Conservation (phyloP, 345 rosid species). For the Salix exigua region DNA sequence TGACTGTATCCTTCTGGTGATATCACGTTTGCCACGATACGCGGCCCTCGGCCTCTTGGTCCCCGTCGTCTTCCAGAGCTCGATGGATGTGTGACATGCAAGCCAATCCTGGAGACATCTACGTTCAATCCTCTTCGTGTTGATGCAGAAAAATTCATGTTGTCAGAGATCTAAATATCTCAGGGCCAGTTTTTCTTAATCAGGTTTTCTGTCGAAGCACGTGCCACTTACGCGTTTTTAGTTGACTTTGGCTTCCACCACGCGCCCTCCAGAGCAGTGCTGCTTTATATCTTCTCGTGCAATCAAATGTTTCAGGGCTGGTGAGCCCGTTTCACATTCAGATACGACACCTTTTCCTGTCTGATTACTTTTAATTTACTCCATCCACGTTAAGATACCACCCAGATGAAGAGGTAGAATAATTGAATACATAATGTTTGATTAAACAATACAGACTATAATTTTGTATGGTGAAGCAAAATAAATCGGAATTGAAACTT, state of each 20-base stretch:
- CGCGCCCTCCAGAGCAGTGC: not conserved
- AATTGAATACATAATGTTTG: too few relatives aligned
- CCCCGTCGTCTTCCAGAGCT: not conserved
- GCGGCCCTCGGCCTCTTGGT: not conserved
- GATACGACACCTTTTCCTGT: not conserved
- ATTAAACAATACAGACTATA: too few relatives aligned
- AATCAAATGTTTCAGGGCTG: not conserved
- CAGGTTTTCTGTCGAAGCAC: slow-evolving; percentile 9
- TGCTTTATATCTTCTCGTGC: slow-evolving; percentile 3
- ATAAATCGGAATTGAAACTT: too few relatives aligned
- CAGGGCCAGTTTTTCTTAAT: not conserved
- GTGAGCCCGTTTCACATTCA: not conserved
- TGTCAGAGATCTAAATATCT: not conserved
- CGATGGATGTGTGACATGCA: not conserved
- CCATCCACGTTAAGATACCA: not conserved
- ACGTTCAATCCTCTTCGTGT: not conserved
- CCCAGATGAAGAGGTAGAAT: not conserved
- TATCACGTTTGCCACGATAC: not conserved
- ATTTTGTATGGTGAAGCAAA: too few relatives aligned
- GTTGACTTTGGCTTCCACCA: slow-evolving; percentile 7
- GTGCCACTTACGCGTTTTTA: slow-evolving; percentile 21
- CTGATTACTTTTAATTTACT: too few relatives aligned
- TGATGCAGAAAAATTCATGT: not conserved
- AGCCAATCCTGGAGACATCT: not conserved
- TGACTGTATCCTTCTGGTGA: not conserved